Evolutionary conservation across 192 early-diverging fungal species (phyloP).

Genomic region (Linnemannia elongata): DNA sequence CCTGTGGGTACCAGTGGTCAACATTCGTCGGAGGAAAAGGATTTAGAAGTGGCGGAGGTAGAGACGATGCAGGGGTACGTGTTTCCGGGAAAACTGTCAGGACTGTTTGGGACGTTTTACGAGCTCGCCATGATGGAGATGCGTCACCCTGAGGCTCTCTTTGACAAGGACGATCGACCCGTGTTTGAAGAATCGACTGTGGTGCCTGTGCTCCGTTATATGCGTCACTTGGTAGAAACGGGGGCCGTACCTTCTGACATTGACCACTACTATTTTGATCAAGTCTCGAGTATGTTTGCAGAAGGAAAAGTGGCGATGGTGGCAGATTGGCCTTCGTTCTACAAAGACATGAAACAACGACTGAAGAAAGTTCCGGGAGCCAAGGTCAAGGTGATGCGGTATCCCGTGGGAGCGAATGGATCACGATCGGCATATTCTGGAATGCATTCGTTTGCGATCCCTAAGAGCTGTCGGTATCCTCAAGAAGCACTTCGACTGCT

Average conservation of each 20-base stretch:
- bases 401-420: slow-evolving; percentile 24
- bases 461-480: slow-evolving; percentile 23
- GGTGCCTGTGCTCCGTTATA: slow-evolving; percentile 17
- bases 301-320: slow-evolving; percentile 41
- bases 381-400: slow-evolving; percentile 33
- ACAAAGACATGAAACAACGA: slow-evolving; percentile 25
- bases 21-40: neutral
- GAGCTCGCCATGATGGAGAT: slow-evolving; percentile 52
- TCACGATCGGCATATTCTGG: slow-evolving; percentile 41
- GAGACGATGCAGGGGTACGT: slow-evolving; percentile 30
- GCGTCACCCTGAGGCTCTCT: slow-evolving; percentile 12
- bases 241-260: slow-evolving; percentile 36
- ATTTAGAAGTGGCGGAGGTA: neutral
- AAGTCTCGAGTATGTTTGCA: slow-evolving; percentile 36
- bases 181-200: slow-evolving; percentile 34
- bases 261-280: slow-evolving; percentile 42
- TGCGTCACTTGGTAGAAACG: slow-evolving; percentile 10
- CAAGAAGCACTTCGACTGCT: slow-evolving; percentile 6
- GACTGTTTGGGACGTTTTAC: slow-evolving; percentile 47
- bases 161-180: slow-evolving; percentile 19
- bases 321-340: slow-evolving; percentile 47
- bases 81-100: slow-evolving; percentile 46
- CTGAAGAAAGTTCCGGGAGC: neutral
- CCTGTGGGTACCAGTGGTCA: neutral
- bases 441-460: slow-evolving; percentile 51